Conservation (phyloP, 2,329 filamentous ascomycete species). For the Decorospora gaudefroyi region DNA sequence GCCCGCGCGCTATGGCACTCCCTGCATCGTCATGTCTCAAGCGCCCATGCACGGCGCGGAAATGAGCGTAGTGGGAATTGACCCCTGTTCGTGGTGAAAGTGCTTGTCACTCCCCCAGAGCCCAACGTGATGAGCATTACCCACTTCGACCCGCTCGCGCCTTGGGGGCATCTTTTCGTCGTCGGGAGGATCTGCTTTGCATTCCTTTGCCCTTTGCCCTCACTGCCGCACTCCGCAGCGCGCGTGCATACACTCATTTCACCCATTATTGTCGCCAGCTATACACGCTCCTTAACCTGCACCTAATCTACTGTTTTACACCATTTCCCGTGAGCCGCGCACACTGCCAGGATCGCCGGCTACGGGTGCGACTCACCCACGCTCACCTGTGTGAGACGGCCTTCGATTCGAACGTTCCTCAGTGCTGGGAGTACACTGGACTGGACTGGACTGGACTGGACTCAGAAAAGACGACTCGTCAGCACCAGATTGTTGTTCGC, state of each 20-base stretch:
- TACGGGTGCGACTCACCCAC: too few relatives aligned
- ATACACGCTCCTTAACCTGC: constrained; percentile 32
- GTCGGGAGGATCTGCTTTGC: constrained; percentile 30
- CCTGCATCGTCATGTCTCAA: constrained; percentile 12
- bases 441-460: too few relatives aligned
- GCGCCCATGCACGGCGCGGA: constrained; percentile 31
- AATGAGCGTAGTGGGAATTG: constrained; percentile 32
- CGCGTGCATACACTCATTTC: constrained; percentile 33
- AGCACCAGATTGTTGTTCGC: constrained; percentile 6
- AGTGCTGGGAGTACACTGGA: too few relatives aligned
- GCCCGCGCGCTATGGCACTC: constrained; percentile 19
- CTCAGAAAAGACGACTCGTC: background rate
- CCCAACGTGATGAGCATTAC: constrained; percentile 19
- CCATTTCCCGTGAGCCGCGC: constrained; percentile 24
- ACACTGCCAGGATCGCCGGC: too few relatives aligned
- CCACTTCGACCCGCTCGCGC: constrained; percentile 21
- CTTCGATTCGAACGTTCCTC: constrained; percentile 5
- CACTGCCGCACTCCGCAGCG: constrained; percentile 30
- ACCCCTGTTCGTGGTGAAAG: constrained; percentile 24
- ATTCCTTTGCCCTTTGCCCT: constrained; percentile 24
- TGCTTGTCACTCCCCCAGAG: constrained; percentile 27
- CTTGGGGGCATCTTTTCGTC: constrained; percentile 22
- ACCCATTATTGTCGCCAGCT: constrained; percentile 19
- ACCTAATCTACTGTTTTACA: constrained; percentile 27
- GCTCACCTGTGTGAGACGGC: too few relatives aligned